Evolutionary conservation across 208 protist species (phyloP).

Genomic region (Sergeia podlipaevii): DNA sequence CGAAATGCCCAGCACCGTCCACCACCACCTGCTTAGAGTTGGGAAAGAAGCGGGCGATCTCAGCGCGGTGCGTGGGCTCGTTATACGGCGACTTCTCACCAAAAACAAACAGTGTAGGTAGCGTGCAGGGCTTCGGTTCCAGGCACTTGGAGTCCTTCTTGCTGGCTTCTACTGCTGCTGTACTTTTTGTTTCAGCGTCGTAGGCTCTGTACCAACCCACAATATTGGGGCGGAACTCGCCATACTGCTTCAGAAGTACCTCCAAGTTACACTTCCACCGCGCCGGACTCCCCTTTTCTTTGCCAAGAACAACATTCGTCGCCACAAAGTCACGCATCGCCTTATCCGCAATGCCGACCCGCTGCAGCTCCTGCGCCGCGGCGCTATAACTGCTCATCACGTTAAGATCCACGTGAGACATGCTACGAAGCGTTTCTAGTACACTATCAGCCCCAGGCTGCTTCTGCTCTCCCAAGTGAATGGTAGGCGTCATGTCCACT

Average conservation of each 20-base stretch:
- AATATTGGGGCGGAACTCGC: constrained; percentile 43
- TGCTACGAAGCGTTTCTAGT: constrained; percentile 39
- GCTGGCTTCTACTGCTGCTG: neutral
- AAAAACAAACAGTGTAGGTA: constrained; percentile 86
- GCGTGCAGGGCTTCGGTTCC: constrained; percentile 35
- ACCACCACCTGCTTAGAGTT: constrained; percentile 60
- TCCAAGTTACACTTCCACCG: constrained; percentile 54
- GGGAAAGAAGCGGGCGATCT: constrained; percentile 57
- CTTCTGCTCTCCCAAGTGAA: constrained; percentile 6
- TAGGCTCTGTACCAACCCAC: constrained; percentile 37
- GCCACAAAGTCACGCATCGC: constrained; percentile 72
- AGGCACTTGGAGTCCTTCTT: too few species aligned
- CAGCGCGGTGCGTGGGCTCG: constrained; percentile 20
- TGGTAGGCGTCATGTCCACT: constrained; percentile 73
- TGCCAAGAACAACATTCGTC: constrained; percentile 71
- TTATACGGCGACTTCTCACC: constrained; percentile 80
- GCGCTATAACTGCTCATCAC: constrained; percentile 49
- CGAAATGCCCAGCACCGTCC: constrained; percentile 70
- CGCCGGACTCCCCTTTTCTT: constrained; percentile 13
- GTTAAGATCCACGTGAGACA: constrained; percentile 45
- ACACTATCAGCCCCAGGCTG: constrained; percentile 5
- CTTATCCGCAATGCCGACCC: constrained; percentile 51
- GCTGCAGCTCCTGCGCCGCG: constrained; percentile 35
- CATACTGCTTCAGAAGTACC: constrained; percentile 39
- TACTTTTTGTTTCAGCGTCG: neutral